Base-by-base conservation (phyloP, 177 flowering plant species). In the Tripterygium wilfordii region DNA sequence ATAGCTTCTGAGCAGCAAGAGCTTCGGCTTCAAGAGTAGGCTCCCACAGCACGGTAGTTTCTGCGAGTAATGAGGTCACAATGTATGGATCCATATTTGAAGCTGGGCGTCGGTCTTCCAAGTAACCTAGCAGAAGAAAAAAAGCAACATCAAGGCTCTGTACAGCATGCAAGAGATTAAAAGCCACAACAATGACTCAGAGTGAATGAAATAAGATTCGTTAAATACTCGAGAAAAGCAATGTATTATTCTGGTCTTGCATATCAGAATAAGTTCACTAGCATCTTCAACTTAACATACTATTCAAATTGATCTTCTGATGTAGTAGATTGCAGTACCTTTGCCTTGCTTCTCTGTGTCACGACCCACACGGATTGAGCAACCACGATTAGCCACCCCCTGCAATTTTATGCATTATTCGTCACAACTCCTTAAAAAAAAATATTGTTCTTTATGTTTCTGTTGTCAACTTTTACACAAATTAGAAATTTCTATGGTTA, bases 351-450 rank as follows among this genome's bases (percentile, higher is more conserved):
- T 67, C 78, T 91, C 96, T 35, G 96, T 91, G n/a, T 88, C 96
- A 61, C 96, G 91, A 4, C 98, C 98, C 32, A 91, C 96, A 56
- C 98, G 90, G 39, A 88, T 73, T 9, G 95, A 91, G 68, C 95
- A 85, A 51, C 98, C 96, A 61, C 96, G 98, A 44, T 91, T 88
- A 46, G 95, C 98, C 47, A 91, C 98, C 32, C 96, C 98, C 98
- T 91, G 76, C 44, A 52, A 42, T 12, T 47, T 28, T 3, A 22
- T 14, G 19, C 12, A 12, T 30, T 6, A 12, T 30, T 30, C 33
- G 8, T 30, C 12, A 30, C n/a, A 30, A 12, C 33, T 30, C 33
- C 33, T 6, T 6, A 12, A 12, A 30, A 30, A 12, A 30, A 30
- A 30, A 12, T 30, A 6, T 30, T 30, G 7, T 7, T 30, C 33